Evolutionary conservation across 345 rosid species (phyloP), one percentile per base, ranked within the genome.

Genomic region (Draba incana): DNA sequence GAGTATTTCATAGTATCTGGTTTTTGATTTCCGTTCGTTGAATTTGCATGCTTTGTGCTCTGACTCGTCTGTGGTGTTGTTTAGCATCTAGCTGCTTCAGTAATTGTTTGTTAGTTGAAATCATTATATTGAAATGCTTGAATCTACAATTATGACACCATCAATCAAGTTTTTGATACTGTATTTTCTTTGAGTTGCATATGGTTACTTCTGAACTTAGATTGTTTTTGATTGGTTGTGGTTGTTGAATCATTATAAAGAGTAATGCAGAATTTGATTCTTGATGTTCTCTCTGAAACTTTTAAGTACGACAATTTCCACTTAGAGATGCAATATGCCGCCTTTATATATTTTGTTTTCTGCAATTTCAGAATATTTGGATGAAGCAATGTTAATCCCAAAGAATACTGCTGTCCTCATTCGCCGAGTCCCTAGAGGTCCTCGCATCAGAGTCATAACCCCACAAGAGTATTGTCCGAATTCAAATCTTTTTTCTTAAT

Each of bases 381-480:
- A 88, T 84, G 98, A 91, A 82, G 97, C 85, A 57, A 86, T 80
- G 86, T 77, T 94, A 86, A 88, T 94, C 67, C 99, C 99, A 6
- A 91, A 94, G 82, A 88, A 86, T 76, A 91, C 99, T 20, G 88
- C 97, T 79, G 99, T 94, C 66, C 77, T 94, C 73, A 86, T 94
- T 74, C 92, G 98, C 42, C 92, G 99, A 35, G 97, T 94, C 86
- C 99, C 99, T 54, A 96, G 98, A 78, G 77, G 88, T 66, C 97
- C 97, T 78, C 99, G 98, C 75, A 75, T 86, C 88, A 86, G 96
- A 68, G 81, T 91, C 80, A 87, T 89, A 74, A 83, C 96, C 25
- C 85, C 66, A 63, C 85, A 76, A 84, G 90, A 81, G 99, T 94
- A 94, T 77, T 64, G 70, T 80, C 47, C 24, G n/a, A 31, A 3